Conservation (phyloP, 2,329 filamentous ascomycete genomes). For the Ambrosiella cleistominuta region DNA sequence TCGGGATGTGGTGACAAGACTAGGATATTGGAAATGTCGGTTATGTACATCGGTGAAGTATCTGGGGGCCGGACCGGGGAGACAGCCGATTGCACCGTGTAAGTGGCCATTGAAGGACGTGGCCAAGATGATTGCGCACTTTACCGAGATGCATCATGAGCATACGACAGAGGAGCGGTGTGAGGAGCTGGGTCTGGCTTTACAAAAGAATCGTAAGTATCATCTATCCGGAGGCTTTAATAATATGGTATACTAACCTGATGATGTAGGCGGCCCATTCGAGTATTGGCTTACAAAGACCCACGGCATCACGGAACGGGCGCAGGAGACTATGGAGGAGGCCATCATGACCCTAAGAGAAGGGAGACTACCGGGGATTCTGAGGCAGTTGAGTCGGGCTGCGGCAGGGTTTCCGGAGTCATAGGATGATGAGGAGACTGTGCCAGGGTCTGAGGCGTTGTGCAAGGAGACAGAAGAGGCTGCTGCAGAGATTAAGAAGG, state of each 20-base stretch:
- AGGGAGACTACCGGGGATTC: constrained; percentile 22
- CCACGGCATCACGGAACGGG: constrained; percentile 21
- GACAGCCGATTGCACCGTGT: constrained; percentile 26
- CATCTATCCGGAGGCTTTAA: not conserved
- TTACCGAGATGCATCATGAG: constrained; percentile 29
- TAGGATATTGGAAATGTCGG: constrained; percentile 30
- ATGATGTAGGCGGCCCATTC: constrained; percentile 24
- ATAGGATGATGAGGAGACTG: not conserved
- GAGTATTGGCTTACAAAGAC: constrained; percentile 30
- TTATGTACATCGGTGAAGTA: constrained; percentile 28
- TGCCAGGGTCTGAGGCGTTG: not conserved
- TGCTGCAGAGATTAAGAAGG: no score
- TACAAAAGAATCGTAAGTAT: constrained; percentile 24
- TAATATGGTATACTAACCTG: constrained; percentile 1
- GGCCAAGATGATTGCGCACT: constrained; percentile 30
- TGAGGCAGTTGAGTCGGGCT: constrained; percentile 22
- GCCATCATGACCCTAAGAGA: constrained; percentile 21
- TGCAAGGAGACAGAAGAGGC: no score
- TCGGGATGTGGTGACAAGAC: constrained; percentile 20
- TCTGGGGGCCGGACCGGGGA: constrained; percentile 22
- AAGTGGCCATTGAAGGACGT: constrained; percentile 31
- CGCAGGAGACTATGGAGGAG: constrained; percentile 21
- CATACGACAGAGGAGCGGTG: constrained; percentile 26
- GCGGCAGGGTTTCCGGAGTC: constrained; percentile 20
- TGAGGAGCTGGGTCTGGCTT: constrained; percentile 25